Evolutionary conservation across 2,329 filamentous ascomycete species (phyloP).

Genomic region (Myriosclerotinia duriaeana): DNA sequence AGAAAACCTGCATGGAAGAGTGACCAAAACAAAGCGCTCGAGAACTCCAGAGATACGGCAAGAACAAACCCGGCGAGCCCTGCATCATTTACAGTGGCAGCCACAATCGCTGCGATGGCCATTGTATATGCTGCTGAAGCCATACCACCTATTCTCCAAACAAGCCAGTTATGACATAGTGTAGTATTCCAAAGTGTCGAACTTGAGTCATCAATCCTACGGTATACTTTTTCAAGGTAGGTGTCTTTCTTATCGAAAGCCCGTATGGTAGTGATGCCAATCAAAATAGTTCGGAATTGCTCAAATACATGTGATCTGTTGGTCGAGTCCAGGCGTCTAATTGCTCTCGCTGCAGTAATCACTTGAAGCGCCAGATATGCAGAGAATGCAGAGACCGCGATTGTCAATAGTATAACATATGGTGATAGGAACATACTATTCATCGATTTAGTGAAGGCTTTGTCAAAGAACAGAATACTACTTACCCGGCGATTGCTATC

Average conservation of each 20-base stretch:
- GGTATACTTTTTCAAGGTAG: constrained; percentile 68
- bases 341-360: constrained; percentile 61
- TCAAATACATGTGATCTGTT: constrained; percentile 74
- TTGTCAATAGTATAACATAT: constrained; percentile 53
- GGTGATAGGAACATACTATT: constrained; percentile 52
- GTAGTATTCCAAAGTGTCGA: constrained; percentile 64
- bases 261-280: constrained; percentile 72
- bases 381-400: constrained; percentile 12
- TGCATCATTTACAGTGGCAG: constrained; percentile 61
- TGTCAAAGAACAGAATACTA: background rate
- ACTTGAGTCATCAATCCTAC: constrained; percentile 64
- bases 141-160: constrained; percentile 40
- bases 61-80: constrained; percentile 72
- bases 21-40: constrained; percentile 60
- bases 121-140: constrained; percentile 67
- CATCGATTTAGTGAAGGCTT: background rate
- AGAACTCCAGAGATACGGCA: constrained; percentile 69
- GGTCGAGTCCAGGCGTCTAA: constrained; percentile 73
- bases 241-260: constrained; percentile 65
- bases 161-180: constrained; percentile 25
- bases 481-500: constrained; percentile 57
- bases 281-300: constrained; percentile 66
- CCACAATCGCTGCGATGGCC: constrained; percentile 62
- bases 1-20: constrained; percentile 65
- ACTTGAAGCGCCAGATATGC: constrained; percentile 39